Percentiles rank a stretch among this genome's conserved stretches.
phyloP scores from a whole-genome alignment of 2,329 filamentous ascomycete genomes.

The Diplocarpon rosae region DNA sequence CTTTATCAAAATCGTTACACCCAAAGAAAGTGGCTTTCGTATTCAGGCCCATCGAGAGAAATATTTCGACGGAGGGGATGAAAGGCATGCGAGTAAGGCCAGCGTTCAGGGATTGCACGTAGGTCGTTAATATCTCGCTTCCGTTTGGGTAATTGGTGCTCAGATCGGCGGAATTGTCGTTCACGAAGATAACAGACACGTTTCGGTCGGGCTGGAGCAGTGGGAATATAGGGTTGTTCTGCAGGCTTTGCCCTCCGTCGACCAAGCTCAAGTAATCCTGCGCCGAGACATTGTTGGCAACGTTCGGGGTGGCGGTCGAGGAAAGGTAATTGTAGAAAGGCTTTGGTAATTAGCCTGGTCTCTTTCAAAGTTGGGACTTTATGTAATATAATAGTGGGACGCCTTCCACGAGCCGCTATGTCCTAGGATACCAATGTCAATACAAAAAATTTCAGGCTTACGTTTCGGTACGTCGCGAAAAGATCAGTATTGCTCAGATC shows the following conservation, averaged over 20 bases:
- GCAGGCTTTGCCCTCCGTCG: conserved; percentile 35
- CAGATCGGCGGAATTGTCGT: conserved; percentile 54
- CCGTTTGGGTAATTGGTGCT: conserved; percentile 33
- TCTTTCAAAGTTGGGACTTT: not conserved
- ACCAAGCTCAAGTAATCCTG: conserved; percentile 30
- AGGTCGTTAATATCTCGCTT: conserved; percentile 28
- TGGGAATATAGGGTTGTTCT: conserved; percentile 38
- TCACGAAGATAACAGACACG: conserved; percentile 53
- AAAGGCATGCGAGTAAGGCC: conserved; percentile 32
- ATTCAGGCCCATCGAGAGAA: conserved; percentile 26
- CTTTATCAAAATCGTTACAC: conserved; percentile 26
- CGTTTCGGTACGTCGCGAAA: conserved; percentile 33
- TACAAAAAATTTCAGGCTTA: not conserved
- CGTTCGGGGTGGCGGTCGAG: conserved; percentile 26
- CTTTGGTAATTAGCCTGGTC: conserved; percentile 34
- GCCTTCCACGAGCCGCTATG: not conserved
- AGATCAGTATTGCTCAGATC: conserved; percentile 24
- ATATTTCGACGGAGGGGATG: conserved; percentile 29
- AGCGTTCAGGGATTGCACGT: conserved; percentile 12
- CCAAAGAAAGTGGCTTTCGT: conserved; percentile 32
- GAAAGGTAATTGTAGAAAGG: conserved; percentile 42
- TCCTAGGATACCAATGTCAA: not conserved
- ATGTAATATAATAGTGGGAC: not conserved
- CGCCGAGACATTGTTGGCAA: conserved; percentile 29
- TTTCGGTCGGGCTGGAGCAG: conserved; percentile 37